A percentile compares a stretch with the other conserved stretches of the same genome.
Evolutionary conservation across 306 rosid species (phyloP).

Genomic region (Boehmeria nivea): DNA sequence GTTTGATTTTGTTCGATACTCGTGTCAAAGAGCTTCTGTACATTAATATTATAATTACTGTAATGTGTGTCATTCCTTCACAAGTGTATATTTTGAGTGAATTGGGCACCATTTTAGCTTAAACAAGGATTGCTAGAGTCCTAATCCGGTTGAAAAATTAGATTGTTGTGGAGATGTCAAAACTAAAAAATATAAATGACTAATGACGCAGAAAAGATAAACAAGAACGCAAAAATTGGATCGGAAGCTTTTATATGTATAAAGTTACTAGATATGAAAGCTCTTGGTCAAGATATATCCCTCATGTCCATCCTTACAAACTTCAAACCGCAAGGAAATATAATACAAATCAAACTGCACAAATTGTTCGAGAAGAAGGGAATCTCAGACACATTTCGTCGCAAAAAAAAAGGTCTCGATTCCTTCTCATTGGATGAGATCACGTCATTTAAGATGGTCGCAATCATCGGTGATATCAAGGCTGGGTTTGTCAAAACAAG

Average conservation of each 20-base stretch:
- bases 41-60: slow-evolving; percentile 10
- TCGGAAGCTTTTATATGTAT: neutral
- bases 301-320: neutral
- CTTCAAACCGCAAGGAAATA: neutral
- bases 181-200: neutral
- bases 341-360: slow-evolving; percentile 23
- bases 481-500: slow-evolving; percentile 15
- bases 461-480: slow-evolving; percentile 20
- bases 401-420: neutral
- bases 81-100: slow-evolving; percentile 23
- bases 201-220: neutral
- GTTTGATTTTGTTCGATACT: slow-evolving; percentile 32
- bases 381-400: neutral
- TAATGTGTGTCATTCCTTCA: slow-evolving; percentile 16
- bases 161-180: no score
- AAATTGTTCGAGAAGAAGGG: neutral
- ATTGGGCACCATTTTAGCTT: neutral
- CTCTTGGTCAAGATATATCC: slow-evolving; percentile 4
- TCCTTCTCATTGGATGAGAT: slow-evolving; percentile 15
- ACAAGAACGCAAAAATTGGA: neutral
- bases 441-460: slow-evolving; percentile 16
- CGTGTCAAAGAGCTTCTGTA: slow-evolving; percentile 21
- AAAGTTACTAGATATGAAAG: neutral
- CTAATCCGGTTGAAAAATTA: no score
- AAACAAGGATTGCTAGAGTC: no score